Conservation (phyloP, 768 basidiomycete species). For the Suillus placidus region DNA sequence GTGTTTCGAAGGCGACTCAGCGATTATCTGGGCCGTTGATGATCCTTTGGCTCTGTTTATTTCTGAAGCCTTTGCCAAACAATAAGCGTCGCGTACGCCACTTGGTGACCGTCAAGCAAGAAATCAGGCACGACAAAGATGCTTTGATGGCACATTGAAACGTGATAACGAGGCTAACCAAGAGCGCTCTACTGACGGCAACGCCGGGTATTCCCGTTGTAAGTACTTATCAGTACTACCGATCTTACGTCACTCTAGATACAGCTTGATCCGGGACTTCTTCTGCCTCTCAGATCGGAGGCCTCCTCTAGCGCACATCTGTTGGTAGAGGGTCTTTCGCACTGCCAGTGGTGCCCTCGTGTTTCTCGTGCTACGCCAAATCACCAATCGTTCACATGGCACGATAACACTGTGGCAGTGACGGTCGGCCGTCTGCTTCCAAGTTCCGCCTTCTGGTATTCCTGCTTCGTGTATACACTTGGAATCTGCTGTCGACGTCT, state of each 20-base stretch:
- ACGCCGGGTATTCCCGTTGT: background rate
- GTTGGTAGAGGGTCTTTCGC: background rate
- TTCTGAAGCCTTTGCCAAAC: constrained; percentile 9
- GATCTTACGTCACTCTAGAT: background rate
- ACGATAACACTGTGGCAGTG: background rate
- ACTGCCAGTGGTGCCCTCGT: background rate
- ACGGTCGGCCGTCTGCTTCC: background rate
- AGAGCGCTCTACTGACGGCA: background rate
- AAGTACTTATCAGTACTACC: background rate
- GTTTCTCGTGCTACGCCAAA: background rate
- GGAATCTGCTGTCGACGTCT: background rate
- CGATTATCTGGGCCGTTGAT: background rate
- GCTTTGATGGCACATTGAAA: background rate
- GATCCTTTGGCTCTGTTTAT: constrained; percentile 3
- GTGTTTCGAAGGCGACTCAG: background rate
- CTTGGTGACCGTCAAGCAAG: background rate
- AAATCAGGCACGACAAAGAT: background rate
- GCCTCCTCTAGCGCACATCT: background rate
- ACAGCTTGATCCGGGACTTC: background rate
- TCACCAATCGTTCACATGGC: background rate
- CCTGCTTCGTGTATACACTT: background rate
- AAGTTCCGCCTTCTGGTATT: background rate
- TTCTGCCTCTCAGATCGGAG: background rate
- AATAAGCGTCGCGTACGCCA: background rate
- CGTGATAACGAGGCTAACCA: background rate